Evolutionary conservation across 2,329 filamentous ascomycete genomes (phyloP).

Genomic region (Colletotrichum paranaense): DNA sequence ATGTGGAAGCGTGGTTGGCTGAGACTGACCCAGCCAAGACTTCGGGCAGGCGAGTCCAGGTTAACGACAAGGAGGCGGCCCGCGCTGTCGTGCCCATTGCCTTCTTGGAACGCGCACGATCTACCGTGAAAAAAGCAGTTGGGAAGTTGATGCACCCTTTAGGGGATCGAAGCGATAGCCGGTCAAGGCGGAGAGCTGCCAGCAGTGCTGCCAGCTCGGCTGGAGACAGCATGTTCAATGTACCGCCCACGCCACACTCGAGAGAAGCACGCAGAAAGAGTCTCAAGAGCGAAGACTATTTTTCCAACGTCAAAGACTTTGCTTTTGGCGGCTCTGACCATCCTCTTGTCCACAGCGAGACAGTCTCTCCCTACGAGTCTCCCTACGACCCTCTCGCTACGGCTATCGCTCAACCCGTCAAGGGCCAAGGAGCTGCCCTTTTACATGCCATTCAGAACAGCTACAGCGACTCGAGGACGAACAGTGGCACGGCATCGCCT

Average conservation of each 20-base stretch:
- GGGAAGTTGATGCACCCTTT: slow-evolving; percentile 73
- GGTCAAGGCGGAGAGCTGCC: slow-evolving; percentile 64
- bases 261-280: slow-evolving; percentile 65
- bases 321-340: slow-evolving; percentile 63
- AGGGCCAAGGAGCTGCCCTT: slow-evolving; percentile 7
- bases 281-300: slow-evolving; percentile 66
- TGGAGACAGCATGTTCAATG: slow-evolving; percentile 61
- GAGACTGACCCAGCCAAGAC: slow-evolving; percentile 88
- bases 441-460: slow-evolving; percentile 8
- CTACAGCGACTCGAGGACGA: slow-evolving; percentile 12
- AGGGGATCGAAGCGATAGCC: slow-evolving; percentile 65
- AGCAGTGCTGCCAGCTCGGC: slow-evolving; percentile 75
- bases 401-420: slow-evolving; percentile 32
- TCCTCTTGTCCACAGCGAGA: slow-evolving; percentile 79
- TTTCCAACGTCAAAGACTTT: slow-evolving; percentile 55
- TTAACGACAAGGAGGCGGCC: slow-evolving; percentile 90
- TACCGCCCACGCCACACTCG: slow-evolving; percentile 63
- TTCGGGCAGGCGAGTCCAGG: slow-evolving; percentile 87
- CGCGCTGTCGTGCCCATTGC: slow-evolving; percentile 90
- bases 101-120: slow-evolving; percentile 85
- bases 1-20: slow-evolving; percentile 87
- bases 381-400: slow-evolving; percentile 55
- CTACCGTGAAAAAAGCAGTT: slow-evolving; percentile 76
- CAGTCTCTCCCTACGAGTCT: slow-evolving; percentile 72
- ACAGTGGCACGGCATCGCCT: slow-evolving; percentile 28